These are phyloP conservation scores for Paecilomyces sp. DNA, from an alignment of 2,329 filamentous ascomycete genomes.

Conservation along the genomic window DNA sequence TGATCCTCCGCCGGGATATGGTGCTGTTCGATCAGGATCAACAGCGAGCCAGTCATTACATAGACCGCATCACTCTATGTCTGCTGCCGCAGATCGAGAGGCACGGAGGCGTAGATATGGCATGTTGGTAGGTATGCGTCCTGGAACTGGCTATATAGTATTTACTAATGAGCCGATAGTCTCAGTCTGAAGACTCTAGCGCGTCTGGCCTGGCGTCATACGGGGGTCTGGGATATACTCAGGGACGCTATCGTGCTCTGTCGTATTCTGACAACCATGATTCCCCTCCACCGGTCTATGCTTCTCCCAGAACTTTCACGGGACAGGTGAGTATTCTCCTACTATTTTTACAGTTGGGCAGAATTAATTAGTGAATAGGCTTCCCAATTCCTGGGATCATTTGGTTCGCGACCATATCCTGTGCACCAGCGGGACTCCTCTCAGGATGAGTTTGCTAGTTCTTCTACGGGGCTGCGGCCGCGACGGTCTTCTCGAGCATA, in stretches of 20 bases:
- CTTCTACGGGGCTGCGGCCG: constrained; percentile 5
- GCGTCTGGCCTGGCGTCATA: constrained; percentile 7
- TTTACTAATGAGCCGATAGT: constrained; percentile 4
- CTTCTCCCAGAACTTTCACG: constrained; percentile 5
- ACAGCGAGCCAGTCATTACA: constrained; percentile 13
- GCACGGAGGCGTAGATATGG: constrained; percentile 9
- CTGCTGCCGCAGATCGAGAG: constrained; percentile 9
- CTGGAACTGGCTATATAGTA: background rate
- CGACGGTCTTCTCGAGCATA: constrained; percentile 9
- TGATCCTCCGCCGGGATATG: constrained; percentile 42
- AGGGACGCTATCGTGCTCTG: constrained; percentile 6
- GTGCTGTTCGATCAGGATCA: constrained; percentile 12
- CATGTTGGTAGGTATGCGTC: constrained; percentile 8
- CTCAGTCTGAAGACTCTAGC: constrained; percentile 5
- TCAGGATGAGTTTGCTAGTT: background rate
- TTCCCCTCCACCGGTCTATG: constrained; percentile 10
- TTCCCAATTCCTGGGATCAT: constrained; percentile 3
- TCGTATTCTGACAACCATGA: constrained; percentile 5
- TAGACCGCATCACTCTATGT: constrained; percentile 20
- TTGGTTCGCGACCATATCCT: background rate
- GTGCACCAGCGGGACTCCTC: background rate
- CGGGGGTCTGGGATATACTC: constrained; percentile 8
- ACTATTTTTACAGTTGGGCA: background rate
- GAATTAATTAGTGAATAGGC: background rate
- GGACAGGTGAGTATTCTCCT: background rate